Conservation (phyloP, 768 basidiomycete genomes). For the Amyloporia xantha region DNA sequence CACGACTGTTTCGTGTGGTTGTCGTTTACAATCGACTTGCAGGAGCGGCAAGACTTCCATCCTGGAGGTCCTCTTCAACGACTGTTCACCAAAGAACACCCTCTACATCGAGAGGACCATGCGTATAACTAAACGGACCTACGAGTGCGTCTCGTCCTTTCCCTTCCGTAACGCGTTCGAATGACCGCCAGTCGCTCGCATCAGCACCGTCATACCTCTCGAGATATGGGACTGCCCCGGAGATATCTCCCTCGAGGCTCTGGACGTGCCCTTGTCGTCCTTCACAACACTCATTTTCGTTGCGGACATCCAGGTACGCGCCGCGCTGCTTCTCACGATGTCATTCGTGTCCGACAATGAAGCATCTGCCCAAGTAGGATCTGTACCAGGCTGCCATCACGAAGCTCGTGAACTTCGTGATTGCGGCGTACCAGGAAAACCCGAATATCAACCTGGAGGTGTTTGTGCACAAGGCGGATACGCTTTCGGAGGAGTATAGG, state of each 20-base stretch:
- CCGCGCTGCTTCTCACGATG: neutral
- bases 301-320: slow-evolving; percentile 84
- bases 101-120: slow-evolving; percentile 88
- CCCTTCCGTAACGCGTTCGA: slow-evolving; percentile 6
- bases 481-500: slow-evolving; percentile 85
- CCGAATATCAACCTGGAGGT: slow-evolving; percentile 79
- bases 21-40: neutral
- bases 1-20: neutral
- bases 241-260: slow-evolving; percentile 71
- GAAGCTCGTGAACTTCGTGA: slow-evolving; percentile 75
- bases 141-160: slow-evolving; percentile 59
- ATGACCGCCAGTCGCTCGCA: slow-evolving; percentile 2
- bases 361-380: slow-evolving; percentile 42
- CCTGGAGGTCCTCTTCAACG: slow-evolving; percentile 86
- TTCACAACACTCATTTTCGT: slow-evolving; percentile 89
- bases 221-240: slow-evolving; percentile 97
- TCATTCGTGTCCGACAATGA: neutral
- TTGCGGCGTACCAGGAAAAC: slow-evolving; percentile 69
- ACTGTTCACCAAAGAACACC: slow-evolving; percentile 73
- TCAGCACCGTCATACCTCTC: slow-evolving; percentile 84
- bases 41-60: slow-evolving; percentile 94
- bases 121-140: slow-evolving; percentile 62
- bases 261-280: slow-evolving; percentile 66
- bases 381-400: slow-evolving; percentile 79
- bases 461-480: slow-evolving; percentile 95